Evolutionary conservation across 108 stramenopile genomes (phyloP).

Genomic region (Nitzschia sp.): DNA sequence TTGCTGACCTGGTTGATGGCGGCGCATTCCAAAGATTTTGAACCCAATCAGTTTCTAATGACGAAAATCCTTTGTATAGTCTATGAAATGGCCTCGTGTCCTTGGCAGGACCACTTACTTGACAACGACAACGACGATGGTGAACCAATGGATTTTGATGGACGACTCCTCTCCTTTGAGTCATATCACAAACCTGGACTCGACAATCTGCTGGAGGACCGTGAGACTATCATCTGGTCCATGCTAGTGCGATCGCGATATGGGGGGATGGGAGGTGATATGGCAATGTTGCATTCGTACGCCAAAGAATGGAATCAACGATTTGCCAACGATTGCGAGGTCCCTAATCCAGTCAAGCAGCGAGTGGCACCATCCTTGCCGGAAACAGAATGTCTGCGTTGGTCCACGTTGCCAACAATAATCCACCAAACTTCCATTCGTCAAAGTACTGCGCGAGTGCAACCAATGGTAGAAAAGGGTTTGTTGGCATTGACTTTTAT

Average conservation of each 20-base stretch:
- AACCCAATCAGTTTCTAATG: constrained; percentile 28
- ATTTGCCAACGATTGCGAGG: constrained; percentile 26
- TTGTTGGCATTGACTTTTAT: constrained; percentile 33
- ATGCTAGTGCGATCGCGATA: constrained; percentile 73
- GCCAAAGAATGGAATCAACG: constrained; percentile 56
- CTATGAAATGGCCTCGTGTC: constrained; percentile 84
- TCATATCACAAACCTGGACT: neutral
- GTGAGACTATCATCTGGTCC: constrained; percentile 49
- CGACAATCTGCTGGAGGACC: neutral
- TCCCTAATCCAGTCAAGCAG: constrained; percentile 3
- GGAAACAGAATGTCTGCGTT: neutral
- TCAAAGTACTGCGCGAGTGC: constrained; percentile 1
- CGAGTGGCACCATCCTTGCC: neutral
- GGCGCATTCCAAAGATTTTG: constrained; percentile 78
- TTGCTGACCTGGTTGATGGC: constrained; percentile 91
- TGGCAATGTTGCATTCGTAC: constrained; percentile 63
- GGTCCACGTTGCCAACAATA: constrained; percentile 17
- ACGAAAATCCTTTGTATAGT: constrained; percentile 57
- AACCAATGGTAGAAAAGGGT: constrained; percentile 9
- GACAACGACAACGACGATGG: neutral
- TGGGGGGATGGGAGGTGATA: constrained; percentile 83
- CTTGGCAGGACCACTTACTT: constrained; percentile 44
- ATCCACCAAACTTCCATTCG: constrained; percentile 19
- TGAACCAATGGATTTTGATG: neutral
- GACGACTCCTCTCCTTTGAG: neutral